These are phyloP conservation scores for Penicillium hesseltinei DNA, from an alignment of 2,329 filamentous ascomycete species.

Conservation along the genomic window DNA sequence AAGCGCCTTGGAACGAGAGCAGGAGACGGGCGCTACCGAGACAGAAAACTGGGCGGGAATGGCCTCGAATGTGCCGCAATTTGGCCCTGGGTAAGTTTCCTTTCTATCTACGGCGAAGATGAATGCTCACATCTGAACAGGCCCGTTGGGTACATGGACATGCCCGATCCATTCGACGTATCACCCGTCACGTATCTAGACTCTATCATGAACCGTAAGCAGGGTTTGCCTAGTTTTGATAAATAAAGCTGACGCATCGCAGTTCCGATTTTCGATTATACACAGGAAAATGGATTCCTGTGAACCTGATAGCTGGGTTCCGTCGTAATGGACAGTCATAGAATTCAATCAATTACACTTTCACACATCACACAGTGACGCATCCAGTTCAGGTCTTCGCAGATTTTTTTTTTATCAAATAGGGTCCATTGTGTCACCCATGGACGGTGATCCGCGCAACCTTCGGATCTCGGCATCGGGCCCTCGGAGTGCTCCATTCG, in stretches of 20 bases:
- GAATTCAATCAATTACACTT: not conserved
- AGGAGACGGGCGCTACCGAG: not conserved
- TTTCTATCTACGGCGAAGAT: not conserved
- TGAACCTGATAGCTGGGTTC: not conserved
- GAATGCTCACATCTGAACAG: not conserved
- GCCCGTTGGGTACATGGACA: slow-evolving; percentile 14
- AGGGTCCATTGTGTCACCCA: not conserved
- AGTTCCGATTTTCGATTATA: slow-evolving; percentile 2
- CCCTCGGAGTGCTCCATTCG: not conserved
- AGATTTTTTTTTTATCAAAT: not conserved
- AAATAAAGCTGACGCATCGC: not conserved
- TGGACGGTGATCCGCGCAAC: not conserved
- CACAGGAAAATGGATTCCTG: not conserved
- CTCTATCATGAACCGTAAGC: slow-evolving; percentile 32
- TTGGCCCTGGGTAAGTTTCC: slow-evolving; percentile 14
- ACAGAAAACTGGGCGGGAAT: not conserved
- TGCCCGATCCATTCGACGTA: slow-evolving; percentile 16
- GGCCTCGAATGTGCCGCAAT: not conserved
- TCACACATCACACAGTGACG: not conserved
- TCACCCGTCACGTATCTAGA: slow-evolving; percentile 30
- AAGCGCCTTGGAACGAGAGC: slow-evolving; percentile 16
- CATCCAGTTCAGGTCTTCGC: not conserved
- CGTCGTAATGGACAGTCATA: not conserved
- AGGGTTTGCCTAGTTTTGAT: not conserved
- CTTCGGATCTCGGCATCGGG: not conserved